Conservation (phyloP, 2,329 filamentous ascomycete species). For the Cadophora gregata region DNA sequence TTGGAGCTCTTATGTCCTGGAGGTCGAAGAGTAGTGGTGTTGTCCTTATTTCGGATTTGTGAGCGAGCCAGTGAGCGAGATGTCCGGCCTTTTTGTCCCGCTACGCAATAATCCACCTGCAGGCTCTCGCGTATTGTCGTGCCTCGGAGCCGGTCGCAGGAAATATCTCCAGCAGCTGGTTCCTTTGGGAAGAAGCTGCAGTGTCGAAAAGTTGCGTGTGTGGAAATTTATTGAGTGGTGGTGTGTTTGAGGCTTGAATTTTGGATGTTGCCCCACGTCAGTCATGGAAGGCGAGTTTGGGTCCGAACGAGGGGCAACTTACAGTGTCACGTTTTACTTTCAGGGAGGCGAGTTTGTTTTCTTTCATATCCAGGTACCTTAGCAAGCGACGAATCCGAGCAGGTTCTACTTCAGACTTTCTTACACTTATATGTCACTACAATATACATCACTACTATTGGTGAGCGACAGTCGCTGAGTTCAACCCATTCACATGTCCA, state of each 20-base stretch:
- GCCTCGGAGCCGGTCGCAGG: neutral
- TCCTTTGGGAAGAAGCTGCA: no score
- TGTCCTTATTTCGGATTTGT: neutral
- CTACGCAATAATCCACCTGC: neutral
- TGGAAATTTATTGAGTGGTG: neutral
- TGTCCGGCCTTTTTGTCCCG: conserved; percentile 2
- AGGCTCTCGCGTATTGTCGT: conserved; percentile 10
- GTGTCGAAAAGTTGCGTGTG: neutral
- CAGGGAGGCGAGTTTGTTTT: conserved; percentile 10
- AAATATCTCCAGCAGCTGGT: neutral
- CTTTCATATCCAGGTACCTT: no score
- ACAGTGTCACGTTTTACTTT: neutral
- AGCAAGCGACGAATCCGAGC: neutral
- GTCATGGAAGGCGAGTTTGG: neutral
- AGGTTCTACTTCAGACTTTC: neutral
- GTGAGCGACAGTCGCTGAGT: no score
- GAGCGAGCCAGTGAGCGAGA: neutral
- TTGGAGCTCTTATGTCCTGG: neutral
- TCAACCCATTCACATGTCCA: no score
- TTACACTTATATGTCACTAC: no score
- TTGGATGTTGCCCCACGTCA: conserved; percentile 7
- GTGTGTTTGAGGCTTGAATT: neutral
- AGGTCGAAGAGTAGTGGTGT: neutral
- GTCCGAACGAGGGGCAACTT: neutral
- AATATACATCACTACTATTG: no score